phyloP scores from a whole-genome alignment of 495 filamentous ascomycete genomes.

The Tuber melanosporum region DNA sequence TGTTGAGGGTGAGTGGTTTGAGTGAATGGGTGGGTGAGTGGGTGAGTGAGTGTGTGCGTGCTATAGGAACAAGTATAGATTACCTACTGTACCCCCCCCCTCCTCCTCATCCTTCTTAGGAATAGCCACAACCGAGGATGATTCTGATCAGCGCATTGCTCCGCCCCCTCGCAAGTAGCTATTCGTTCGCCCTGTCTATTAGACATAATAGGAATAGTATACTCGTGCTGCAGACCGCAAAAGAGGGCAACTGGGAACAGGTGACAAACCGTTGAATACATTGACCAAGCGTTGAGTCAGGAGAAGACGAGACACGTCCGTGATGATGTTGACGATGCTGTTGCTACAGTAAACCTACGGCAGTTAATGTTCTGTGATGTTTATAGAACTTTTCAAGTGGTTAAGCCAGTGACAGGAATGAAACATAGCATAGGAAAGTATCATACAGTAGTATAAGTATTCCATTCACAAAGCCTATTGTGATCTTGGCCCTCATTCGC shows the following conservation, averaged over 20 bases:
- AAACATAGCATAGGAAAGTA: background rate
- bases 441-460: background rate
- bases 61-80: background rate
- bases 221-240: constrained; percentile 23
- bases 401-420: background rate
- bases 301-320: constrained; percentile 22
- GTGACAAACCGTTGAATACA: constrained; percentile 22
- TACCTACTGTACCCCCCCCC: background rate
- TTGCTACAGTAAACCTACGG: background rate
- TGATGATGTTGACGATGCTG: constrained; percentile 21
- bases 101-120: constrained; percentile 1
- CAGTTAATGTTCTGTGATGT: background rate
- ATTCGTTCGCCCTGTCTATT: constrained; percentile 21
- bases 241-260: constrained; percentile 10
- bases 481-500: background rate
- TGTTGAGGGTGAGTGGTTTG: background rate
- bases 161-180: constrained; percentile 19
- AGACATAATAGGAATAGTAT: constrained; percentile 23
- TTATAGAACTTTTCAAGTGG: background rate
- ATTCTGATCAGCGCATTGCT: constrained; percentile 24
- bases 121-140: constrained; percentile 27
- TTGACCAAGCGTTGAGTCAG: constrained; percentile 32
- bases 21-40: background rate
- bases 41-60: background rate
- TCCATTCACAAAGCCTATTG: background rate